phyloP scores from a whole-genome alignment of 176 grass and related monocot species.

The Cenchrus americanus region DNA sequence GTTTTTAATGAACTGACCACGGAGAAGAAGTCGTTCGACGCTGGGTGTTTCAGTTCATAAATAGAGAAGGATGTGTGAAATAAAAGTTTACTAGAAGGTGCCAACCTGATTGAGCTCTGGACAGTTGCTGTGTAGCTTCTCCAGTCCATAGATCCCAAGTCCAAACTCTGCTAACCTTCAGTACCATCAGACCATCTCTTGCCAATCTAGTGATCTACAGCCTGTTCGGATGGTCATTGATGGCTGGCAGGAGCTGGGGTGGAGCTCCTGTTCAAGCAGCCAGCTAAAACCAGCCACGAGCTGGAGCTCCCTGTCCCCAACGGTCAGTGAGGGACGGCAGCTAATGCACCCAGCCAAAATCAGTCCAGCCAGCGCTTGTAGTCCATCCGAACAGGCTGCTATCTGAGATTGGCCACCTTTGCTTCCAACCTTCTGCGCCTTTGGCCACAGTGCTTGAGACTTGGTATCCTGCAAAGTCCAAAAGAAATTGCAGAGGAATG shows the following conservation, averaged over 20 bases:
- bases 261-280: background rate
- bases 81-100: constrained; percentile 16
- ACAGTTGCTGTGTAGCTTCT: constrained; percentile 23
- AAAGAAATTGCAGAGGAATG: background rate
- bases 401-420: constrained; percentile 77
- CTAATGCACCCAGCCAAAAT: constrained; percentile 63
- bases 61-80: too few relatives aligned
- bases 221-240: too few relatives aligned
- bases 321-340: too few relatives aligned
- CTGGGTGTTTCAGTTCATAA: too few relatives aligned
- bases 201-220: too few relatives aligned
- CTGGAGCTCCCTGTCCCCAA: too few relatives aligned
- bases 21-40: too few relatives aligned
- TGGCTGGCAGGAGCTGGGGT: too few relatives aligned
- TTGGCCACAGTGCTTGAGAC: constrained; percentile 44
- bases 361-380: too few relatives aligned
- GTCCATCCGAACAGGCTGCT: too few relatives aligned
- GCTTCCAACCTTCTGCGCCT: constrained; percentile 57
- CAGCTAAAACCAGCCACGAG: too few relatives aligned
- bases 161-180: background rate
- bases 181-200: background rate
- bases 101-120: background rate
- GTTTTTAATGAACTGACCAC: too few relatives aligned
- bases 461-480: constrained; percentile 49
- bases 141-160: background rate